phyloP scores from a whole-genome alignment of 2,329 filamentous ascomycete species.

The Lecanicillium sp. region DNA sequence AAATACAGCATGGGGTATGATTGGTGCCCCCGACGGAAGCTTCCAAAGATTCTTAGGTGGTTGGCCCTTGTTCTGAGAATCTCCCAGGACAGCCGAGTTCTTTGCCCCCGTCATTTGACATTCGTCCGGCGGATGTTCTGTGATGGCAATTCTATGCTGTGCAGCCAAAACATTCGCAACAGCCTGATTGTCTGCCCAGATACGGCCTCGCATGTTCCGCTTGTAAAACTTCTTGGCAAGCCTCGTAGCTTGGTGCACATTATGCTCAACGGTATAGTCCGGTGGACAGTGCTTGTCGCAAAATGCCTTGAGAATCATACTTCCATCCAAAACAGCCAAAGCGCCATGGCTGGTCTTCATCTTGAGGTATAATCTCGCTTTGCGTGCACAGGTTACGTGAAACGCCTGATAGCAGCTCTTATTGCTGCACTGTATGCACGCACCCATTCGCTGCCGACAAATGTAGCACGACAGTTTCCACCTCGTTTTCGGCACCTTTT shows the following conservation, averaged over 20 bases:
- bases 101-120: conserved; percentile 78
- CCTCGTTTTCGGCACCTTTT: conserved; percentile 89
- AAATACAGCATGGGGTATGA: conserved; percentile 84
- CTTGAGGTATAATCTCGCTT: conserved; percentile 80
- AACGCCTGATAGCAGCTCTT: conserved; percentile 96
- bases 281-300: conserved; percentile 90
- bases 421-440: conserved; percentile 96
- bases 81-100: conserved; percentile 64
- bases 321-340: conserved; percentile 68
- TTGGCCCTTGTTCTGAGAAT: conserved; percentile 63
- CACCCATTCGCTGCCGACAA: conserved; percentile 94
- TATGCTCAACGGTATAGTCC: conserved; percentile 82
- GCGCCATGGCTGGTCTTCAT: conserved; percentile 91
- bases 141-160: conserved; percentile 53
- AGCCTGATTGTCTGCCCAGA: conserved; percentile 87
- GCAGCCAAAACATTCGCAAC: conserved; percentile 76
- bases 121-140: conserved; percentile 70
- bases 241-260: conserved; percentile 70
- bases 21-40: conserved; percentile 85
- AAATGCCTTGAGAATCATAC: conserved; percentile 82
- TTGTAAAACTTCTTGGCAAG: conserved; percentile 87
- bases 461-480: conserved; percentile 97
- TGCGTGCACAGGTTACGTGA: conserved; percentile 89
- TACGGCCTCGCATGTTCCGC: conserved; percentile 76
- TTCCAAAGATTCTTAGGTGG: conserved; percentile 59